Evolutionary conservation across 129 eudicot species (phyloP).

Genomic region (Deinandra increscens): DNA sequence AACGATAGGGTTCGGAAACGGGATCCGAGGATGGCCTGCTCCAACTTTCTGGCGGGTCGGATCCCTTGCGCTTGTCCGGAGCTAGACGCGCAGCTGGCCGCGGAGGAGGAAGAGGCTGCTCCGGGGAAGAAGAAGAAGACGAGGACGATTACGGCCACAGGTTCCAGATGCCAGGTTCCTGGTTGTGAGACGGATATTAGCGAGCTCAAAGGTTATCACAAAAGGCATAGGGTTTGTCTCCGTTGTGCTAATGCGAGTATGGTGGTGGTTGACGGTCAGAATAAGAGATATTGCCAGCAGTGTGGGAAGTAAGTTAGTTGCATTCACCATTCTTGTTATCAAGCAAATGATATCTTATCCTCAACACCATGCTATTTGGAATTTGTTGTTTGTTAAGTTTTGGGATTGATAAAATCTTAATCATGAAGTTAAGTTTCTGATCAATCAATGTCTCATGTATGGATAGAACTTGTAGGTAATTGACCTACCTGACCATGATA

Average conservation of each 20-base stretch:
- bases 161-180: conserved; percentile 70
- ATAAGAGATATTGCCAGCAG: conserved; percentile 91
- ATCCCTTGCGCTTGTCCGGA: conserved; percentile 96
- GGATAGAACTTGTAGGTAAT: neutral
- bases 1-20: conserved; percentile 61
- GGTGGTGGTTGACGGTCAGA: conserved; percentile 68
- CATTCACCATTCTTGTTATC: neutral
- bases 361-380: too few relatives aligned
- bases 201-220: conserved; percentile 86
- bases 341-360: neutral
- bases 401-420: too few relatives aligned
- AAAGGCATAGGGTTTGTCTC: conserved; percentile 76
- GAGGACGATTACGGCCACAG: conserved; percentile 28
- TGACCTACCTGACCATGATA: neutral
- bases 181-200: conserved; percentile 78
- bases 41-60: conserved; percentile 76
- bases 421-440: neutral
- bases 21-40: conserved; percentile 70
- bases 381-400: neutral
- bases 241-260: conserved; percentile 62
- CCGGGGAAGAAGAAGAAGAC: conserved; percentile 69
- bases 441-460: neutral
- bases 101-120: conserved; percentile 50
- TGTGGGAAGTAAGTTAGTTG: conserved; percentile 93
- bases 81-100: conserved; percentile 59